phyloP scores from a whole-genome alignment of 2,329 filamentous ascomycete genomes.

The Paraphaeosphaeria minitans region DNA sequence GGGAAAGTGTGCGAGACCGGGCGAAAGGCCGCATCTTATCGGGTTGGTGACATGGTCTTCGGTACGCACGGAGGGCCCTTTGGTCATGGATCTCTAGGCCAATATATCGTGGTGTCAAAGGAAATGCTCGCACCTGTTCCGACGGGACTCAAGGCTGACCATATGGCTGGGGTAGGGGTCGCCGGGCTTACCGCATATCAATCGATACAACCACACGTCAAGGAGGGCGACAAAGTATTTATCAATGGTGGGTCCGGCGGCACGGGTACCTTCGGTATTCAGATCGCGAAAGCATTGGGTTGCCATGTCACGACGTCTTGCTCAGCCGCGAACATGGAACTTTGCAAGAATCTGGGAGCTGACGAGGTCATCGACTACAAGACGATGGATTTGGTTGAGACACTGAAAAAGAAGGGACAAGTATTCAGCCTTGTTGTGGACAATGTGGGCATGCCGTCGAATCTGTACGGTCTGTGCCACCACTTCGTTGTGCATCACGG shows the following conservation, averaged over 20 bases:
- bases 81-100: slow-evolving; percentile 44
- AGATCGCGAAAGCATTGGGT: slow-evolving; percentile 66
- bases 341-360: slow-evolving; percentile 65
- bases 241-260: slow-evolving; percentile 70
- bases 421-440: slow-evolving; percentile 63
- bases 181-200: slow-evolving; percentile 50
- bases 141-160: slow-evolving; percentile 33
- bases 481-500: slow-evolving; percentile 57
- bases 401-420: slow-evolving; percentile 54
- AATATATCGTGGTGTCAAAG: slow-evolving; percentile 42
- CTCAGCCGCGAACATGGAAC: slow-evolving; percentile 61
- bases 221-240: slow-evolving; percentile 59
- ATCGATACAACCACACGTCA: slow-evolving; percentile 44
- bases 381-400: slow-evolving; percentile 53
- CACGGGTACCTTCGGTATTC: slow-evolving; percentile 64
- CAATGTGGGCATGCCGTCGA: slow-evolving; percentile 58
- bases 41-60: slow-evolving; percentile 49
- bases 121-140: slow-evolving; percentile 30
- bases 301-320: slow-evolving; percentile 65
- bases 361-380: slow-evolving; percentile 69
- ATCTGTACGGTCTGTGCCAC: slow-evolving; percentile 60
- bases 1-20: slow-evolving; percentile 54
- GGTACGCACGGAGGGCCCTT: slow-evolving; percentile 40
- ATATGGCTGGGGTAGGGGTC: slow-evolving; percentile 45
- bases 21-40: slow-evolving; percentile 31